A percentile compares a stretch with the other conserved stretches of the same genome.
Evolutionary conservation across 495 filamentous ascomycete species (phyloP).

Genomic region (Penicillium salamii): DNA sequence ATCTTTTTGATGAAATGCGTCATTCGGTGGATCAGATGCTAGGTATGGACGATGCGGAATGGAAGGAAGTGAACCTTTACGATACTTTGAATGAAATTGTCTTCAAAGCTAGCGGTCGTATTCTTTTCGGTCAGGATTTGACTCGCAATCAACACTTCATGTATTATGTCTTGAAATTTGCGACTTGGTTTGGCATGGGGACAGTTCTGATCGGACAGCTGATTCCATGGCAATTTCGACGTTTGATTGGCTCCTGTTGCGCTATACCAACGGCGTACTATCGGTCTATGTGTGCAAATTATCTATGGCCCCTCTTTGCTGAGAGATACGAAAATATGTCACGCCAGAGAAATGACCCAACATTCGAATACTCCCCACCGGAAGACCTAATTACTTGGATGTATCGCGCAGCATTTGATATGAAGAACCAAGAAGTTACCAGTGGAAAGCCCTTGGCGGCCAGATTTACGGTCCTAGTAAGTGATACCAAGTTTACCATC

Average conservation of each 20-base stretch:
- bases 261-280: background rate
- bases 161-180: background rate
- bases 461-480: background rate
- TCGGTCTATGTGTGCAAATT: background rate
- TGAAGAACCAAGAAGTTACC: background rate
- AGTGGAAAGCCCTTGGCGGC: background rate
- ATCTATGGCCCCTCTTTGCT: background rate
- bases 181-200: background rate
- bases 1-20: background rate
- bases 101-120: background rate
- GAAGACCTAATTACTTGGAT: background rate
- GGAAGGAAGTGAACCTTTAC: background rate
- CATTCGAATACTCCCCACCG: background rate
- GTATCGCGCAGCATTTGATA: background rate
- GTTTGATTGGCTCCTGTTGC: background rate
- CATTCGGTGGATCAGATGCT: background rate
- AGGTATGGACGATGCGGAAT: background rate
- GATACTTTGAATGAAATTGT: background rate
- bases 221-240: background rate
- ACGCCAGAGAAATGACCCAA: background rate
- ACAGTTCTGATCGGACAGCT: background rate
- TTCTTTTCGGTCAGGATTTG: background rate
- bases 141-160: background rate
- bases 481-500: no score
- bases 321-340: background rate